phyloP scores from a whole-genome alignment of 2,329 filamentous ascomycete species.

The Podosphaera fusca region DNA sequence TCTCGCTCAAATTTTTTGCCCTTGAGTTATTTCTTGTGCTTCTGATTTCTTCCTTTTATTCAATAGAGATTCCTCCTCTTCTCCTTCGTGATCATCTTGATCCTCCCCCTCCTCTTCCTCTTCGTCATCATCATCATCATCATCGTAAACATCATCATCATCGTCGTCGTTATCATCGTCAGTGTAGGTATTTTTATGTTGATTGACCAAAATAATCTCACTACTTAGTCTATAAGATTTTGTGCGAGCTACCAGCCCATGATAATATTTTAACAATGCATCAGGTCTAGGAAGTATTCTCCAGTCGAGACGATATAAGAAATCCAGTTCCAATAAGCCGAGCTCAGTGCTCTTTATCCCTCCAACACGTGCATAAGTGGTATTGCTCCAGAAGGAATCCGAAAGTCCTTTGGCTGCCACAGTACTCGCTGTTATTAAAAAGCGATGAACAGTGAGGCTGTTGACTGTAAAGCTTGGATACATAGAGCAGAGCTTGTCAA shows the following conservation, averaged over 20 bases:
- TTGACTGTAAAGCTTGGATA: conserved; percentile 94
- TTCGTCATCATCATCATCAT: conserved; percentile 2
- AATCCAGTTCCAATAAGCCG: conserved; percentile 79
- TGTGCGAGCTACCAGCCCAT: conserved; percentile 51
- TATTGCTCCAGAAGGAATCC: conserved; percentile 96
- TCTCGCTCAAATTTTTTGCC: no score
- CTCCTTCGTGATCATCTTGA: no score
- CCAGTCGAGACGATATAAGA: conserved; percentile 83
- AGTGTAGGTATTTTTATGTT: conserved; percentile 2
- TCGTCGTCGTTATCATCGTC: conserved; percentile 3
- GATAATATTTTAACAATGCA: conserved; percentile 80
- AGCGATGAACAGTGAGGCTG: conserved; percentile 87
- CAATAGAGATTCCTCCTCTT: no score
- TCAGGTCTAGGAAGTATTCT: conserved; percentile 91
- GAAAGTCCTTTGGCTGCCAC: conserved; percentile 91
- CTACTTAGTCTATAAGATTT: conserved; percentile 30
- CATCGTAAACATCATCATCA: conserved; percentile 8
- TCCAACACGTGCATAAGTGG: conserved; percentile 81
- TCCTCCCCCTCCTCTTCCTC: neutral
- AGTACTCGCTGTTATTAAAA: conserved; percentile 84
- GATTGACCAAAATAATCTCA: conserved; percentile 9
- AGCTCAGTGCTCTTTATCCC: conserved; percentile 79
- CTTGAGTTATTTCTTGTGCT: no score
- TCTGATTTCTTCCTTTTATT: no score
- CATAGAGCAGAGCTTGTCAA: conserved; percentile 75